Conservation (phyloP, 139 green algal genomes). For the Chlamydomonas sp. region DNA sequence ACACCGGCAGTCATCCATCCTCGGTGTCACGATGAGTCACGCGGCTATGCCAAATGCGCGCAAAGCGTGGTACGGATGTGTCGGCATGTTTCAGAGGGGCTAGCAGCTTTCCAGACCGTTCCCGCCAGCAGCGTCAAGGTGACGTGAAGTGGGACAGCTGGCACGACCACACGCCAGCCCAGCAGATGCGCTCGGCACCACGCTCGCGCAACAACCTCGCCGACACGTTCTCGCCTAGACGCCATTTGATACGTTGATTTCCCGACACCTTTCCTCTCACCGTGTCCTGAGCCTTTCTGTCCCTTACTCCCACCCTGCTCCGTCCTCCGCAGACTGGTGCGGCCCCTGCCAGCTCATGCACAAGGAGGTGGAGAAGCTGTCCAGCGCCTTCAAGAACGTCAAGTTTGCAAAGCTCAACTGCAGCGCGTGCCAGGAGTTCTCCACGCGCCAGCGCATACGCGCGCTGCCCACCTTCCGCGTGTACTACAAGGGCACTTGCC, state of each 20-base stretch:
- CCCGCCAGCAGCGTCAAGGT: no score
- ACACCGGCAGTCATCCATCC: no score
- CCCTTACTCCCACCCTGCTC: not conserved
- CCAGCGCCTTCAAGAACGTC: constrained; percentile 1
- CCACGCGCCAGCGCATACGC: not conserved
- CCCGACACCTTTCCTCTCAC: not conserved
- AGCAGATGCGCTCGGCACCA: no score
- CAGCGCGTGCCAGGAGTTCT: not conserved
- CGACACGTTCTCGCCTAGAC: no score
- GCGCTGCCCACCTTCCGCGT: not conserved
- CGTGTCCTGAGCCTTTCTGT: not conserved
- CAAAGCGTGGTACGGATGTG: no score
- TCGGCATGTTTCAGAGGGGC: no score
- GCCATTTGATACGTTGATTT: not conserved
- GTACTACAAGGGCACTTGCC: not conserved
- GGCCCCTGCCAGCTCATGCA: constrained; percentile 27
- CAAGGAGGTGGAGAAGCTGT: constrained; percentile 29
- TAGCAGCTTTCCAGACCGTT: no score
- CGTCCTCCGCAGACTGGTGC: constrained; percentile 18
- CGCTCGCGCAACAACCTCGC: no score
- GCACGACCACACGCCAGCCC: no score
- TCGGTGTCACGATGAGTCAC: no score
- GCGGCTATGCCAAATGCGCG: no score
- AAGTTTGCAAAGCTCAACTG: not conserved
- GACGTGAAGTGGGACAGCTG: no score